Base-by-base conservation (phyloP, 495 filamentous ascomycete genomes). In the Mycothermus thermophilus region DNA sequence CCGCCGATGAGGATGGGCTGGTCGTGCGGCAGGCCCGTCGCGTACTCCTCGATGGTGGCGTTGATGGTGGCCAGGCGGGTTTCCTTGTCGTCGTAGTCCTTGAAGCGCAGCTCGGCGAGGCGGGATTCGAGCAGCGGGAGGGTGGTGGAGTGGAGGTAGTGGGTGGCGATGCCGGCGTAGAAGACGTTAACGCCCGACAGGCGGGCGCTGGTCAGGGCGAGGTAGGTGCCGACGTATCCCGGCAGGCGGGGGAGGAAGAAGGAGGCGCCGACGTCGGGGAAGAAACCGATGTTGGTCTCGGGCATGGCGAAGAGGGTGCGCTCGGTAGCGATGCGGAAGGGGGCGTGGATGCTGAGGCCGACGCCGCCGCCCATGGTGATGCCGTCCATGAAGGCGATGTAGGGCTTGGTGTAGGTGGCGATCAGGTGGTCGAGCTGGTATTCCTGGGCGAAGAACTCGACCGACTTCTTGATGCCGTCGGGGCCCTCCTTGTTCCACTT, bases 351-450 rank as follows among this genome's bases (percentile, higher is more conserved):
- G 57, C 79, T 85, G 31, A 97, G 72, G 3, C 90, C 90, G 19
- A 96, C 92, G 34, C 90, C 90, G 34, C 90, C 90, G 40, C 90
- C 90, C 90, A 97, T 96, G 16, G 92, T 97, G 51, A 93, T 79
- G 37, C 90, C 90, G 51, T 97, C 92, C 78, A 97, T 87, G 55
- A 95, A 80, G 24, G 92, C 85, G 31, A 97, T 74, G 52, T 87
- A 90, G 2, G 90, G 90, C 63, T 94, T 96, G 17, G 61, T 47
- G 64, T 88, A 94, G 31, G 86, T 94, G n/a, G 92, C 86, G 48
- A 97, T 87, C 33, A 83, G 58, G 60, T 97, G 90, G 60, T 96
- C 80, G 34, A 97, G 77, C 51, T 75, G 72, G 66, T 95, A 97
- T 74, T 97, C 90, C 29, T 83, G 72, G 7, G 58, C 79, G 50